A percentile compares a stretch with the other conserved stretches of the same genome.
Evolutionary conservation across 257 asterid species (phyloP).

Genomic region (Pogostemon cablin): DNA sequence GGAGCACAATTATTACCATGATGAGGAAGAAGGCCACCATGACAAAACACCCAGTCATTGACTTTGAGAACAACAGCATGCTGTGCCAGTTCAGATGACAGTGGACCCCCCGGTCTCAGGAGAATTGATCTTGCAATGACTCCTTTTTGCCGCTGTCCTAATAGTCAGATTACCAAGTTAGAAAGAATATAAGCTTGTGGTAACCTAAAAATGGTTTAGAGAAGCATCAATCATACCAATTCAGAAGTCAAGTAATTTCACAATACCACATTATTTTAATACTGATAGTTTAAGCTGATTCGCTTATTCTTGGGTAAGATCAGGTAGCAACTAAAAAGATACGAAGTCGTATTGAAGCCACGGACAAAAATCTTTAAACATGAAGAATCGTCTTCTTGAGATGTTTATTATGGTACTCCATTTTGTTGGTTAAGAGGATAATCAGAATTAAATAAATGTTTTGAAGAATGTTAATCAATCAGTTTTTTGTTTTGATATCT

Average conservation of each 20-base stretch:
- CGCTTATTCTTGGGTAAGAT: neutral
- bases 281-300: neutral
- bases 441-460: neutral
- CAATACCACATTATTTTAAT: constrained; percentile 9
- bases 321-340: neutral
- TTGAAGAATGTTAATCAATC: neutral
- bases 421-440: neutral
- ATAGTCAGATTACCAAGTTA: constrained; percentile 53
- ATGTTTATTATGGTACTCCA: neutral
- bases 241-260: constrained; percentile 11
- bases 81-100: constrained; percentile 82
- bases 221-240: constrained; percentile 1
- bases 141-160: constrained; percentile 99
- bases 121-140: constrained; percentile 87
- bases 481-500: too few relatives aligned
- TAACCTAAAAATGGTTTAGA: constrained; percentile 19
- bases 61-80: constrained; percentile 85
- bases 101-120: constrained; percentile 87
- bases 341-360: neutral
- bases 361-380: neutral
- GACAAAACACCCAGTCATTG: constrained; percentile 95
- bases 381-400: neutral
- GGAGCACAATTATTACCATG: constrained; percentile 57
- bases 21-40: constrained; percentile 98
- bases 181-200: constrained; percentile 27